Conservation (phyloP, 257 asterid genomes). For the Nicotiana sylvestris region DNA sequence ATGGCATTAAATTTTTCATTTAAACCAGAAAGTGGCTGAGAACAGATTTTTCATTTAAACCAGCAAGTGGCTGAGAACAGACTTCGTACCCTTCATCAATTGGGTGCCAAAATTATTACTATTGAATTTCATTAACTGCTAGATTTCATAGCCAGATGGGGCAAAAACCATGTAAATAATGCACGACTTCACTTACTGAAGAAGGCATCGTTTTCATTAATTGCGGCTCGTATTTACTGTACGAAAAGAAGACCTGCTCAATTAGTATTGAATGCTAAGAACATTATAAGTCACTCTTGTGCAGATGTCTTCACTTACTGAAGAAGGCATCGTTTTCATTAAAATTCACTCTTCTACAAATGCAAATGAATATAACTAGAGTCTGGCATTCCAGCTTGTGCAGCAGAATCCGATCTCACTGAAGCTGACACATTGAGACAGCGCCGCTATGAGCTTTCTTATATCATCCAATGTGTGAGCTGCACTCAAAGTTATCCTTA, state of each 20-base stretch:
- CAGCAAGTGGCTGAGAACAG: background rate
- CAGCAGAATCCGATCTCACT: conserved; percentile 31
- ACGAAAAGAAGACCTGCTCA: background rate
- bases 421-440: conserved; percentile 58
- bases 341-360: background rate
- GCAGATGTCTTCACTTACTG: background rate
- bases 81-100: background rate
- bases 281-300: background rate
- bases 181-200: background rate
- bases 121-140: background rate
- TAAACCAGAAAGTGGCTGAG: background rate
- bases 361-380: conserved; percentile 19
- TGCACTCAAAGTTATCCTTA: conserved; percentile 78
- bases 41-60: background rate
- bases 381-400: conserved; percentile 37
- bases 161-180: background rate
- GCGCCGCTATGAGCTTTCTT: conserved; percentile 54
- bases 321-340: no score
- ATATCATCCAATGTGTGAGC: conserved; percentile 74
- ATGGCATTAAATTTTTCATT: background rate
- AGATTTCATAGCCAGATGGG: background rate
- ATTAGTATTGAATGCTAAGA: background rate
- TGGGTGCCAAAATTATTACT: background rate
- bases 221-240: background rate
- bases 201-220: background rate